Conservation (phyloP, 2,329 filamentous ascomycete genomes). For the Colletotrichum phormii region DNA sequence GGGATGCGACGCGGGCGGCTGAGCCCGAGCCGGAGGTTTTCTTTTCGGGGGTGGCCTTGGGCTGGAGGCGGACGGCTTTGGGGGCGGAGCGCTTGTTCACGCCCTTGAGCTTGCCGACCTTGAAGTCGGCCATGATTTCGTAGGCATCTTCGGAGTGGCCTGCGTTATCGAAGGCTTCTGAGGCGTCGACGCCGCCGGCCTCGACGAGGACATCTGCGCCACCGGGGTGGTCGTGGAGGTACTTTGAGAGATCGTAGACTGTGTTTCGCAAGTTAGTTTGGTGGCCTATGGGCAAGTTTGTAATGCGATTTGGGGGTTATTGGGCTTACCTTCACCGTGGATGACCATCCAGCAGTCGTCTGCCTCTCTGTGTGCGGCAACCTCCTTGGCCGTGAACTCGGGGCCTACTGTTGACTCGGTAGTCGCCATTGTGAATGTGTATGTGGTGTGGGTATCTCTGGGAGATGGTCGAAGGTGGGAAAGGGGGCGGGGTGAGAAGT, state of each 20-base stretch:
- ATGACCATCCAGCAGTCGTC: constrained; percentile 66
- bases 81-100: constrained; percentile 38
- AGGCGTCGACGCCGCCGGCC: constrained; percentile 81
- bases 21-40: constrained; percentile 12
- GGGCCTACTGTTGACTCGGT: constrained; percentile 32
- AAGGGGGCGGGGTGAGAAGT: not conserved
- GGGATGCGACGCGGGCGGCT: constrained; percentile 25
- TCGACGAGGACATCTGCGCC: constrained; percentile 84
- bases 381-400: constrained; percentile 51
- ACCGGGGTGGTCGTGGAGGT: constrained; percentile 72
- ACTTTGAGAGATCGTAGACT: constrained; percentile 71
- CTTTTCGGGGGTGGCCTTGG: constrained; percentile 21
- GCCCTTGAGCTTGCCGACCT: constrained; percentile 52
- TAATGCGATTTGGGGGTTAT: not conserved
- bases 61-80: constrained; percentile 41
- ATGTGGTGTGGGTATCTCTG: constrained; percentile 4
- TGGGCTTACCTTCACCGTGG: constrained; percentile 61
- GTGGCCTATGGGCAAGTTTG: not conserved
- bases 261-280: not conserved
- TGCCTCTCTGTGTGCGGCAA: constrained; percentile 61
- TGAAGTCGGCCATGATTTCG: constrained; percentile 54
- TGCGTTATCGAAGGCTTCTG: constrained; percentile 84
- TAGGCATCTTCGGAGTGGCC: constrained; percentile 77
- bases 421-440: constrained; percentile 18
- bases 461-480: not conserved